phyloP scores from a whole-genome alignment of 805 yeast genomes.

The Candida qinlingensis region DNA sequence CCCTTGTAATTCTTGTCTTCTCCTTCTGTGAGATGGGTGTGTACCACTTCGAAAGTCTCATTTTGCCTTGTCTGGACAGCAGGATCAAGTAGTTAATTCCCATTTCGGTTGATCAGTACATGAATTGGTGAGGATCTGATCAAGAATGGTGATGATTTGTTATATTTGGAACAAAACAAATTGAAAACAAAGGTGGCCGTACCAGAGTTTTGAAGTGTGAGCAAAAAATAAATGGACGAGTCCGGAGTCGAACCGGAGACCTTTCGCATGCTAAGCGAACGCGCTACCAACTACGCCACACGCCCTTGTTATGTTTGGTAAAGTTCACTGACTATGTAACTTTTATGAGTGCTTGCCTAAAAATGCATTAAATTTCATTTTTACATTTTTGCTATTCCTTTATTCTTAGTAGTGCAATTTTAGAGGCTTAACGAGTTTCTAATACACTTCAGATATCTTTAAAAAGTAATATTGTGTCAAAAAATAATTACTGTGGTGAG shows the following conservation, averaged over 20 bases:
- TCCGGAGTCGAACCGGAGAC: slow-evolving; percentile 77
- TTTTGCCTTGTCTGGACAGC: slow-evolving; percentile 92
- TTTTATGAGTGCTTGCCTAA: slow-evolving; percentile 31
- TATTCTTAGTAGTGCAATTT: too few relatives aligned
- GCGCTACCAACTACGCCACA: slow-evolving; percentile 84
- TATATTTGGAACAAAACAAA: background rate
- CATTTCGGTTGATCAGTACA: slow-evolving; percentile 34
- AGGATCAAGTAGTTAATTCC: slow-evolving; percentile 74
- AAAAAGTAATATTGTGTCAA: too few relatives aligned
- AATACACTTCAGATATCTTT: too few relatives aligned
- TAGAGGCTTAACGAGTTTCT: too few relatives aligned
- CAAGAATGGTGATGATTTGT: too few relatives aligned
- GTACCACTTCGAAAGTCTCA: slow-evolving; percentile 92
- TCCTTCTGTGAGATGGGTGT: slow-evolving; percentile 78
- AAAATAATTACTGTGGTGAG: too few relatives aligned
- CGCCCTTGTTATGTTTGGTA: slow-evolving; percentile 39
- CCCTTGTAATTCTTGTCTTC: slow-evolving; percentile 76
- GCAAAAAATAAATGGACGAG: slow-evolving; percentile 50
- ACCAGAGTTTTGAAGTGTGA: background rate
- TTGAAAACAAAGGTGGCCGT: background rate
- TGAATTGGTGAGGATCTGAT: too few relatives aligned
- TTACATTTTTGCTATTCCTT: too few relatives aligned
- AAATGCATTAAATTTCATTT: too few relatives aligned
- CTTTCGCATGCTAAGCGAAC: slow-evolving; percentile 77
- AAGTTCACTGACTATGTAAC: background rate